Conservation (phyloP, 169 alveolate genomes). For the Cardiosporidium cionae region DNA sequence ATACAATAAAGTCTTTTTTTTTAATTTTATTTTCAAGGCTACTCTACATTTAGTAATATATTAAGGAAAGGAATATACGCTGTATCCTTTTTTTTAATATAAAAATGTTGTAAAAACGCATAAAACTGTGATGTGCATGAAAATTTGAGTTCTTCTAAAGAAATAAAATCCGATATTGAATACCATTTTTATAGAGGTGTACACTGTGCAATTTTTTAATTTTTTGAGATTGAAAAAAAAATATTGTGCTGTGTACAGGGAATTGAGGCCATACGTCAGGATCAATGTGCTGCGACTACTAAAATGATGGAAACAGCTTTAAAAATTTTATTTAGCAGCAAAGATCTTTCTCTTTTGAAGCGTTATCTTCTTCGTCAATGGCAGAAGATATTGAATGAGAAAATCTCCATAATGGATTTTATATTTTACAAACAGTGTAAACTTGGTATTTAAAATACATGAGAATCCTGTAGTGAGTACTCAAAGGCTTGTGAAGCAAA, state of each 20-base stretch:
- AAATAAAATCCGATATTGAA: not conserved
- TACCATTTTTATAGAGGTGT: not conserved
- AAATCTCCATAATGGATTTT: constrained; percentile 18
- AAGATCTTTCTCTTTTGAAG: constrained; percentile 24
- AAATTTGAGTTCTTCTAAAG: not conserved
- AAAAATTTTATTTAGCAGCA: constrained; percentile 14
- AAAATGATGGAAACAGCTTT: constrained; percentile 20
- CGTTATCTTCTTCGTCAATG: constrained; percentile 25
- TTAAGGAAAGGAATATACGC: too few relatives aligned
- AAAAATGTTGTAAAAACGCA: not conserved
- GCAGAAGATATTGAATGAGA: constrained; percentile 15
- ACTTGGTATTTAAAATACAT: too few relatives aligned
- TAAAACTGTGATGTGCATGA: not conserved
- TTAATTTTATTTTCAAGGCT: too few relatives aligned
- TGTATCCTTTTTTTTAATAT: not conserved
- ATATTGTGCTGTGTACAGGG: constrained; percentile 14
- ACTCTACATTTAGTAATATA: too few relatives aligned
- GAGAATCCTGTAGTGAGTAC: too few relatives aligned
- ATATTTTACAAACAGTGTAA: constrained; percentile 22
- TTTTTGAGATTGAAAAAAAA: not conserved
- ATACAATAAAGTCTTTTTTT: too few relatives aligned
- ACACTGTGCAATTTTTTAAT: not conserved
- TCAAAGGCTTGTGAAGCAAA: too few relatives aligned
- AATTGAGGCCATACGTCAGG: constrained; percentile 36
- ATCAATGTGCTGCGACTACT: constrained; percentile 31